phyloP scores from a whole-genome alignment of 305 asterid species.

The Fraxinus sp. region DNA sequence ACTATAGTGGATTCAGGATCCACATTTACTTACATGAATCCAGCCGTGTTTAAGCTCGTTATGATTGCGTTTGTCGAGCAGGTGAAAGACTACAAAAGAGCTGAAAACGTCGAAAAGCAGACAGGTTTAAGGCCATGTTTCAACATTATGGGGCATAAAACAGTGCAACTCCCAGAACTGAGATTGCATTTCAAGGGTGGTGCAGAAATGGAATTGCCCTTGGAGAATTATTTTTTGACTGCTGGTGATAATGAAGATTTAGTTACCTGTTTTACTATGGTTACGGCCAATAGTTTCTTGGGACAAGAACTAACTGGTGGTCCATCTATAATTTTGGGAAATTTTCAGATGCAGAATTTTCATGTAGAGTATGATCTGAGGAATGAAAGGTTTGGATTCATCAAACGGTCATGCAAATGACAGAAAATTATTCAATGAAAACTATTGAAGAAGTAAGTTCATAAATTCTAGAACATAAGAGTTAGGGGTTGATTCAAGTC shows the following conservation, averaged over 20 bases:
- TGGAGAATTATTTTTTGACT: slow-evolving; percentile 58
- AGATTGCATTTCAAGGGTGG: slow-evolving; percentile 81
- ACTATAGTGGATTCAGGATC: slow-evolving; percentile 88
- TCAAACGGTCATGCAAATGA: slow-evolving; percentile 52
- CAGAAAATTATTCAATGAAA: not conserved
- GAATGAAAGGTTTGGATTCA: slow-evolving; percentile 72
- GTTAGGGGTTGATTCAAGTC: not conserved
- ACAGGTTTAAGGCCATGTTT: slow-evolving; percentile 73
- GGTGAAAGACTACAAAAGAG: slow-evolving; percentile 50
- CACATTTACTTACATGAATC: slow-evolving; percentile 58
- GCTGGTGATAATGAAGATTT: slow-evolving; percentile 34
- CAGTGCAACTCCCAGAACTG: slow-evolving; percentile 47
- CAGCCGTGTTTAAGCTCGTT: slow-evolving; percentile 37
- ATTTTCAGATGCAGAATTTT: slow-evolving; percentile 76
- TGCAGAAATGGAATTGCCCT: slow-evolving; percentile 62
- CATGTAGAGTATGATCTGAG: slow-evolving; percentile 67
- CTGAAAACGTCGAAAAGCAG: slow-evolving; percentile 39
- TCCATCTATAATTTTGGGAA: slow-evolving; percentile 78
- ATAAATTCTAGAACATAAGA: not conserved
- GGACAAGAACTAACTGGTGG: slow-evolving; percentile 46
- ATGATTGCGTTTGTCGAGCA: slow-evolving; percentile 42
- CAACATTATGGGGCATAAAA: slow-evolving; percentile 45
- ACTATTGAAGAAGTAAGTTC: not conserved
- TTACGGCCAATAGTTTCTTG: slow-evolving; percentile 43
- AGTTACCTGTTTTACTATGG: slow-evolving; percentile 52